A percentile compares a stretch with the other conserved stretches of the same genome.
Evolutionary conservation across 371 early-diverging fungal species (phyloP).

Genomic region (Fennellomyces sp.): DNA sequence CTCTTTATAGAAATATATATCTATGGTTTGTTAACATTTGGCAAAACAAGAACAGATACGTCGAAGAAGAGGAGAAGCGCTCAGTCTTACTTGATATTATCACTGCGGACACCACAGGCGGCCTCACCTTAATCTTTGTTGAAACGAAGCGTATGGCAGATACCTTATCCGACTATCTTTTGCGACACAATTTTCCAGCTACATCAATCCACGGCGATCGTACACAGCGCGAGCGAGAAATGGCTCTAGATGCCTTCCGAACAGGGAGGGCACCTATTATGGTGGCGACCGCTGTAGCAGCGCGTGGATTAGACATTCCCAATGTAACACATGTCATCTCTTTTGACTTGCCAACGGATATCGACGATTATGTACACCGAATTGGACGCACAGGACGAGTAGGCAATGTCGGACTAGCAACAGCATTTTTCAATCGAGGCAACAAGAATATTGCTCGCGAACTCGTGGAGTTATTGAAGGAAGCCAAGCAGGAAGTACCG

Average conservation of each 20-base stretch:
- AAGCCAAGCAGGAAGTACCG: conserved; percentile 48
- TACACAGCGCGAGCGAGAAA: conserved; percentile 92
- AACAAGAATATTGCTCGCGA: conserved; percentile 83
- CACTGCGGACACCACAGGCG: conserved; percentile 57
- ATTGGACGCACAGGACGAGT: conserved; percentile 93
- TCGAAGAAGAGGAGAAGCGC: conserved; percentile 87
- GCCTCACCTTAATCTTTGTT: conserved; percentile 93
- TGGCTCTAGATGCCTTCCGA: conserved; percentile 84
- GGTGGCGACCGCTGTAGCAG: conserved; percentile 98
- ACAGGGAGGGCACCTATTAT: conserved; percentile 84
- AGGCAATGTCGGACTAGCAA: conserved; percentile 86
- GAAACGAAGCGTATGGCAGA: conserved; percentile 98
- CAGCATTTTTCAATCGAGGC: conserved; percentile 93
- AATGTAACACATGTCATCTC: conserved; percentile 87
- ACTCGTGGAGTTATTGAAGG: conserved; percentile 68
- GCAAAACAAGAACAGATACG: conserved; percentile 35
- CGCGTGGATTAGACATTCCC: conserved; percentile 95
- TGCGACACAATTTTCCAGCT: conserved; percentile 71
- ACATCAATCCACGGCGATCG: conserved; percentile 95
- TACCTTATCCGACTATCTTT: conserved; percentile 73
- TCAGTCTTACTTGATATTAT: conserved; percentile 88
- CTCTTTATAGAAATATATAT: neutral
- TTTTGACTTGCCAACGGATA: conserved; percentile 89
- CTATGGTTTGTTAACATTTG: neutral
- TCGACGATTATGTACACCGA: conserved; percentile 94